Conservation (phyloP, 495 filamentous ascomycete species). For the Podospora fimiseda region DNA sequence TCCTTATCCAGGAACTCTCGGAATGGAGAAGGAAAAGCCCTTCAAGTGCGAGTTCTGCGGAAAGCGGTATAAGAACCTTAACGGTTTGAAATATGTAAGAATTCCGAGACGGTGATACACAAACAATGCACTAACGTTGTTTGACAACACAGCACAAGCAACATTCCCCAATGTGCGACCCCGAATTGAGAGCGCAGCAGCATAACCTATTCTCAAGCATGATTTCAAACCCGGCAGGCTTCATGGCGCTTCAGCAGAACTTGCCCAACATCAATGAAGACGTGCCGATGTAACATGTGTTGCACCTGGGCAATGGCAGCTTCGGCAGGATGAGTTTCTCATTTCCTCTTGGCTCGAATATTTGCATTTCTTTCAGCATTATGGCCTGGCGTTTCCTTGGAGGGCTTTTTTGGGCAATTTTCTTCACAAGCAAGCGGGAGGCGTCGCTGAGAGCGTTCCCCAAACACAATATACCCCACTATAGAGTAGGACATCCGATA, state of each 20-base stretch:
- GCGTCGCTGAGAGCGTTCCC: slow-evolving; percentile 14
- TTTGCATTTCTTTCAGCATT: slow-evolving; percentile 21
- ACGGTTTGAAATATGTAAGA: slow-evolving; percentile 81
- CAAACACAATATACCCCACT: slow-evolving; percentile 19
- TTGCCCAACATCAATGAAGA: slow-evolving; percentile 47
- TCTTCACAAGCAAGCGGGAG: slow-evolving; percentile 13
- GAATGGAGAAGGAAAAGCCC: slow-evolving; percentile 99
- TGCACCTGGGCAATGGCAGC: not conserved
- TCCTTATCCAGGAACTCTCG: slow-evolving; percentile 90
- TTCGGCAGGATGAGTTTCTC: not conserved
- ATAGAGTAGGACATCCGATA: slow-evolving; percentile 26
- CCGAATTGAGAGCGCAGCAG: slow-evolving; percentile 31
- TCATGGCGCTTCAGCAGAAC: slow-evolving; percentile 26
- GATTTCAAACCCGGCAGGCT: slow-evolving; percentile 27
- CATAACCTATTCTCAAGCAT: slow-evolving; percentile 35
- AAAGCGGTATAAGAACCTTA: slow-evolving; percentile 99
- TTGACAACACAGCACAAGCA: slow-evolving; percentile 60
- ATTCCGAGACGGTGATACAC: slow-evolving; percentile 2
- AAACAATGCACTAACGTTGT: not conserved
- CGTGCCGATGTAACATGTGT: slow-evolving; percentile 9
- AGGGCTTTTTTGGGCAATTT: slow-evolving; percentile 11
- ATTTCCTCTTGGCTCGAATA: slow-evolving; percentile 9
- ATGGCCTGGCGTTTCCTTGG: slow-evolving; percentile 21
- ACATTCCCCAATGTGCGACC: slow-evolving; percentile 69
- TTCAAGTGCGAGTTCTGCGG: slow-evolving; percentile 95